These are phyloP conservation scores for Microdochium bolleyi DNA, from an alignment of 2,329 filamentous ascomycete species.

Conservation along the genomic window DNA sequence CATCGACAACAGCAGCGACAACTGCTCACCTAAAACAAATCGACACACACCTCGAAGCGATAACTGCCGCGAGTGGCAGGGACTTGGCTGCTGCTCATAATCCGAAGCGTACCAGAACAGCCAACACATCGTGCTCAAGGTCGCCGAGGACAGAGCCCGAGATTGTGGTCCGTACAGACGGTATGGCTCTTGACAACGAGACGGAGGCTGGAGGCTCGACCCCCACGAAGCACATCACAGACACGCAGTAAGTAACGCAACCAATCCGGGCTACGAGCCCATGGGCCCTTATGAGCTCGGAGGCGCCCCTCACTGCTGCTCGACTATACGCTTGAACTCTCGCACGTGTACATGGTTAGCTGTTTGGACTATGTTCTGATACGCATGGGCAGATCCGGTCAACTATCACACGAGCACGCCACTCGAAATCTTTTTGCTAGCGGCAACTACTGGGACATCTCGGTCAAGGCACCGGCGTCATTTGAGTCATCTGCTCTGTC, in stretches of 20 bases:
- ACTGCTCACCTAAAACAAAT: constrained; percentile 1
- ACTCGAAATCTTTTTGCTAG: not conserved
- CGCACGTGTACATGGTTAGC: not conserved
- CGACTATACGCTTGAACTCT: not conserved
- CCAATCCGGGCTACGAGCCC: too few species aligned
- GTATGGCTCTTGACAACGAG: constrained; percentile 14
- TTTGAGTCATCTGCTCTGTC: constrained; percentile 30
- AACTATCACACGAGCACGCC: not conserved
- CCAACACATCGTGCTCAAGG: constrained; percentile 9
- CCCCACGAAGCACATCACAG: not conserved
- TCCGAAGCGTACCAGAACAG: not conserved
- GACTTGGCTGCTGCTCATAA: not conserved
- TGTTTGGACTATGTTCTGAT: constrained; percentile 9
- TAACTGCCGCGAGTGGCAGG: constrained; percentile 11
- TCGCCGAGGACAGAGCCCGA: constrained; percentile 18
- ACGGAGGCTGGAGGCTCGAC: constrained; percentile 8
- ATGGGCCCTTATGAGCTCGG: too few species aligned
- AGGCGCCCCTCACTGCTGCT: too few species aligned
- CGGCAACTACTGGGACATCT: constrained; percentile 12
- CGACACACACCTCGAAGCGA: constrained; percentile 17
- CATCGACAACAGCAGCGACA: not conserved
- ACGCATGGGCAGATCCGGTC: not conserved
- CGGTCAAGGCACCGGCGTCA: constrained; percentile 41
- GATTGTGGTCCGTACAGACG: constrained; percentile 19
- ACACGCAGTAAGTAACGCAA: constrained; percentile 16